Percentiles rank a stretch among this genome's conserved stretches.
These are phyloP conservation scores for Mycena capillaripes DNA, from an alignment of 768 basidiomycete genomes.

Conservation along the genomic window DNA sequence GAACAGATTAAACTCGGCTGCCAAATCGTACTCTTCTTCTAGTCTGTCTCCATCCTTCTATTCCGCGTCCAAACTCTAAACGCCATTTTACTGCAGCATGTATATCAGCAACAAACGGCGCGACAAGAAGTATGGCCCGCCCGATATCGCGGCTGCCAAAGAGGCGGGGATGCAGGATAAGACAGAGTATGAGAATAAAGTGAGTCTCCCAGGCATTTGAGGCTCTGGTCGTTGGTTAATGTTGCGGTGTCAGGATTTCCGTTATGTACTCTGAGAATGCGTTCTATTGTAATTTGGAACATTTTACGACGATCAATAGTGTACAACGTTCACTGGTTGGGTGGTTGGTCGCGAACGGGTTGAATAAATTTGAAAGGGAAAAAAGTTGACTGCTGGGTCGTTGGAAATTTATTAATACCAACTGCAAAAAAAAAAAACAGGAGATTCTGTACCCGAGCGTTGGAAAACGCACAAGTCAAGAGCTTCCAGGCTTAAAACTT, in stretches of 20 bases:
- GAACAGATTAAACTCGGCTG: slow-evolving; percentile 36
- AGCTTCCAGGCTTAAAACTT: too few relatives aligned
- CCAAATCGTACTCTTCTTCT: slow-evolving; percentile 30
- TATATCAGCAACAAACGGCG: slow-evolving; percentile 29
- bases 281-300: too few relatives aligned
- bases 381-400: too few relatives aligned
- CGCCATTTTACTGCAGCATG: slow-evolving; percentile 13
- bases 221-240: not conserved
- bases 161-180: slow-evolving; percentile 42
- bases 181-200: slow-evolving; percentile 40
- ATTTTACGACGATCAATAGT: too few relatives aligned
- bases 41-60: slow-evolving; percentile 12
- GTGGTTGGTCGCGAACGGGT: too few relatives aligned
- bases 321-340: too few relatives aligned
- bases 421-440: too few relatives aligned
- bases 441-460: too few relatives aligned
- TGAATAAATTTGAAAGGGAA: too few relatives aligned
- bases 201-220: not conserved
- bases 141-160: slow-evolving; percentile 32
- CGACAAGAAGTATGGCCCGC: slow-evolving; percentile 32
- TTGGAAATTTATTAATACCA: too few relatives aligned
- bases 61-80: not conserved
- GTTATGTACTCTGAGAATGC: slow-evolving; percentile 34
- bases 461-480: too few relatives aligned
- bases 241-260: slow-evolving; percentile 16